Percentiles rank a stretch among this genome's conserved stretches.
Evolutionary conservation across 192 early-diverging fungal genomes (phyloP).

Genomic region (Gryganskiella cystojenkinii): DNA sequence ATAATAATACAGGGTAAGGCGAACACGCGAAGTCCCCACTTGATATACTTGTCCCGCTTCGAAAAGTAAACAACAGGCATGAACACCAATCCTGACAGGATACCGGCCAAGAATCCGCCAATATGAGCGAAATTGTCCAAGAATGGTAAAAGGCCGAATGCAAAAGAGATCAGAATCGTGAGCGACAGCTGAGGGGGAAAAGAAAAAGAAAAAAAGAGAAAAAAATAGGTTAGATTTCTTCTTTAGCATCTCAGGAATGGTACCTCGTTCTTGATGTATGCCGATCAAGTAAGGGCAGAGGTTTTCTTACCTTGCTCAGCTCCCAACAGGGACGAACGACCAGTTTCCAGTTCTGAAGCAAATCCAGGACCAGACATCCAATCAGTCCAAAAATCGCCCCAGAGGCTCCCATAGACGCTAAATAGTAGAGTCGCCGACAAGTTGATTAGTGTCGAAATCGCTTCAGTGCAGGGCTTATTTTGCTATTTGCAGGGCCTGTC

Average conservation of each 20-base stretch:
- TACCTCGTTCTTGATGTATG: neutral
- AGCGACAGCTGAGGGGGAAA: conserved; percentile 62
- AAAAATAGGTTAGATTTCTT: neutral
- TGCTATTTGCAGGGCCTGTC: no score
- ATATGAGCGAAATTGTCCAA: conserved; percentile 92
- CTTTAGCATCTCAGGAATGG: neutral
- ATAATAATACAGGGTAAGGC: conserved; percentile 54
- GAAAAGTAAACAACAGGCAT: conserved; percentile 74
- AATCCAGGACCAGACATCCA: conserved; percentile 80
- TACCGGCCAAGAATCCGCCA: conserved; percentile 77
- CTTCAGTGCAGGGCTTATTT: no score
- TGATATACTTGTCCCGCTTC: conserved; percentile 52
- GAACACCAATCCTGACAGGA: conserved; percentile 75
- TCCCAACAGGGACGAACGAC: conserved; percentile 74
- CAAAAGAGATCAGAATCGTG: conserved; percentile 72
- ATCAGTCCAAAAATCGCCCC: conserved; percentile 78
- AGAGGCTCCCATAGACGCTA: conserved; percentile 69
- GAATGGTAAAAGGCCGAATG: conserved; percentile 79
- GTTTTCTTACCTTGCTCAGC: conserved; percentile 60
- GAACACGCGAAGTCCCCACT: conserved; percentile 45
- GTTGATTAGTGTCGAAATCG: no score
- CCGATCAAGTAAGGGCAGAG: neutral
- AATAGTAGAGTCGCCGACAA: no score
- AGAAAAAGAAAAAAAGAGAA: neutral
- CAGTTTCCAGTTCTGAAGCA: conserved; percentile 81